Evolutionary conservation across 23 red algal species (phyloP).

Genomic region (Gracilariopsis chorda): DNA sequence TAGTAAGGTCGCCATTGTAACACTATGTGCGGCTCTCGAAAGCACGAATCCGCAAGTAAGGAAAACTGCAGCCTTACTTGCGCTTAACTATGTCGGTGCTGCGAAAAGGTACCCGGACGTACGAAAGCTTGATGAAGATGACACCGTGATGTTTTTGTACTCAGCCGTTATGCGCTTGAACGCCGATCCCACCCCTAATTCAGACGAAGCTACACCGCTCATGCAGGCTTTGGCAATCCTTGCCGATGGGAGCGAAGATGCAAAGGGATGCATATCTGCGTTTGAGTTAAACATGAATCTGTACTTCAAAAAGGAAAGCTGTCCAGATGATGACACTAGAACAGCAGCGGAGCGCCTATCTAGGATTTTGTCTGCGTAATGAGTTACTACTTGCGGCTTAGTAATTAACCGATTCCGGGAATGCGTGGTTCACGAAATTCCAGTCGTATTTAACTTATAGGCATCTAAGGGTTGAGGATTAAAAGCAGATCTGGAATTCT

Average conservation of each 20-base stretch:
- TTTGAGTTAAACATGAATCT: not conserved
- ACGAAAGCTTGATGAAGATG: not conserved
- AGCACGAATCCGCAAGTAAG: not conserved
- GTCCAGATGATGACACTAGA: slow-evolving; percentile 7
- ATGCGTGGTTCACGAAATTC: no score
- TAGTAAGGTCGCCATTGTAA: not conserved
- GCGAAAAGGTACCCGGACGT: not conserved
- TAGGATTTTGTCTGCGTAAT: slow-evolving; percentile 1
- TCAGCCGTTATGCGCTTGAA: not conserved
- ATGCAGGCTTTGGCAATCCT: slow-evolving; percentile 5
- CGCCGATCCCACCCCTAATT: not conserved
- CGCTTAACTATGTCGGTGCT: not conserved
- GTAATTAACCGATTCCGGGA: no score
- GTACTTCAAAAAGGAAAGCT: not conserved
- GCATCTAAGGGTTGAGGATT: no score
- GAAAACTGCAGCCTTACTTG: not conserved
- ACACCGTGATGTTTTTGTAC: not conserved
- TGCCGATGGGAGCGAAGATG: not conserved
- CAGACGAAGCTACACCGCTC: not conserved
- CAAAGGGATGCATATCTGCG: not conserved
- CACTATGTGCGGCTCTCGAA: not conserved
- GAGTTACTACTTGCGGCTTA: no score
- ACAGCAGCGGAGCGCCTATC: not conserved
- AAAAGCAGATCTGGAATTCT: no score
- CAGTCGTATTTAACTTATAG: no score